A percentile compares a stretch with the other conserved stretches of the same genome.
phyloP scores from a whole-genome alignment of 1,284 basidiomycete species.

The Moesziomyces globuligerus region DNA sequence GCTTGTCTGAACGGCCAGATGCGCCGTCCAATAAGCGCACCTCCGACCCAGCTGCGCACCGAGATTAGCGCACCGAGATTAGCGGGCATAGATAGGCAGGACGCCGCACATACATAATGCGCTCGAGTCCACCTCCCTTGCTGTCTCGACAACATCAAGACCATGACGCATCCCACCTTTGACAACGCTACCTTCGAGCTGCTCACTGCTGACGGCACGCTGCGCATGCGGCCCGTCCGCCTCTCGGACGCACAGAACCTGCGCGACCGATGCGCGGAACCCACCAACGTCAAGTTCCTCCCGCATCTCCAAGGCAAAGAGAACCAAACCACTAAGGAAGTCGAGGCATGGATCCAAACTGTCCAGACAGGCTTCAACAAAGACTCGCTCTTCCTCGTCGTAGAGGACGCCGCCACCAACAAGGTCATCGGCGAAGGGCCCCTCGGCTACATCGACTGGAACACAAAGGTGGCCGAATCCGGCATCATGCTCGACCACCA shows the following conservation, averaged over 20 bases:
- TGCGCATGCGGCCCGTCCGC: conserved; percentile 15
- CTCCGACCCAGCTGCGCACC: too few relatives aligned
- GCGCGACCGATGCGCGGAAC: conserved; percentile 30
- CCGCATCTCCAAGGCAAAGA: conserved; percentile 35
- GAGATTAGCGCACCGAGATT: too few relatives aligned
- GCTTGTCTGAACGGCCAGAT: too few relatives aligned
- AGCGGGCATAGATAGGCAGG: too few relatives aligned
- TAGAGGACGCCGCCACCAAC: conserved; percentile 7
- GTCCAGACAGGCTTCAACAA: conserved; percentile 32
- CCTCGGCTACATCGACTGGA: conserved; percentile 28
- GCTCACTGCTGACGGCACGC: not conserved
- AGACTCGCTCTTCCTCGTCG: conserved; percentile 32
- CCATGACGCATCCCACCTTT: conserved; percentile 26
- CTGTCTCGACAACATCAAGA: not conserved
- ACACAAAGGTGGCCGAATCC: conserved; percentile 8
- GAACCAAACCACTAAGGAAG: conserved; percentile 18
- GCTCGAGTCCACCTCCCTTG: not conserved
- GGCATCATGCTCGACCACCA: conserved; percentile 35
- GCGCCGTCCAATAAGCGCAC: too few relatives aligned
- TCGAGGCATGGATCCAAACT: conserved; percentile 19
- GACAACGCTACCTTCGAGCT: conserved; percentile 18
- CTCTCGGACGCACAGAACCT: conserved; percentile 30
- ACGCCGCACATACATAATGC: not conserved
- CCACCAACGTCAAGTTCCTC: conserved; percentile 19
- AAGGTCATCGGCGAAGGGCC: conserved; percentile 32